A percentile compares a stretch with the other conserved stretches of the same genome.
Evolutionary conservation across 805 yeast genomes (phyloP).

Genomic region (Candida pini): DNA sequence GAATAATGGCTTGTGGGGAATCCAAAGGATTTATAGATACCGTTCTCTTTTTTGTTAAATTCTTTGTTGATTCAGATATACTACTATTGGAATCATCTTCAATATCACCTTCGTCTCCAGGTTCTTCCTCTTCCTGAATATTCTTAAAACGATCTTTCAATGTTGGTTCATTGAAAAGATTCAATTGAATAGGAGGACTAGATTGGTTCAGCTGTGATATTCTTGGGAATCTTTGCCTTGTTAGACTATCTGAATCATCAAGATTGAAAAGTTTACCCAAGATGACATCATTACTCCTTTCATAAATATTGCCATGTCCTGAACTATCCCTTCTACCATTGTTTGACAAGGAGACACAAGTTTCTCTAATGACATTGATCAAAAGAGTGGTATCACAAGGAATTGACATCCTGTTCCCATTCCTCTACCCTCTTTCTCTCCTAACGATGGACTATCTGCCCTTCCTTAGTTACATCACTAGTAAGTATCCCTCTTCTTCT

Average conservation of each 20-base stretch:
- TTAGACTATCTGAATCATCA: background rate
- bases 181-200: constrained; percentile 5
- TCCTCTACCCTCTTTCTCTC: no score
- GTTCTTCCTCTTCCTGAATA: background rate
- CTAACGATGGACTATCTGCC: no score
- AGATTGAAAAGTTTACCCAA: constrained; percentile 2
- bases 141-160: background rate
- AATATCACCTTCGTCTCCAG: background rate
- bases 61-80: background rate
- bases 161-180: constrained; percentile 1
- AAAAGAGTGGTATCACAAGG: constrained; percentile 2
- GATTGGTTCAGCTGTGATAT: background rate
- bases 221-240: background rate
- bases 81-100: background rate
- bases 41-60: background rate
- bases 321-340: background rate
- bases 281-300: background rate
- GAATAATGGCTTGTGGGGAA: no score
- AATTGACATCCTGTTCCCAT: constrained; percentile 1
- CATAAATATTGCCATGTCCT: background rate
- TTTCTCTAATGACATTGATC: constrained; percentile 2
- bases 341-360: background rate
- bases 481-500: no score
- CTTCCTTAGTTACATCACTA: no score
- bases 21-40: background rate